phyloP scores from a whole-genome alignment of 129 eudicot species.

The carrot (Daucus carota) region DH1_v3.0 NC_030385.2:36739001-36739500 shows the following conservation, averaged over 20 bases:
- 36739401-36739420: background rate
- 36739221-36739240: constrained; percentile 14
- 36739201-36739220: constrained; percentile 1
- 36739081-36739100: constrained; percentile 1
- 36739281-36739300: constrained; percentile 18
- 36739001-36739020: background rate
- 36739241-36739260: constrained; percentile 39
- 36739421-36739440: background rate
- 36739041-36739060: background rate
- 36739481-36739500: background rate
- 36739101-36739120: too few species aligned
- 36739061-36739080: background rate
- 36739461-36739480: background rate
- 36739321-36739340: constrained; percentile 31
- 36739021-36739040: background rate
- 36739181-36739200: background rate
- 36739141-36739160: too few species aligned
- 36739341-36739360: constrained; percentile 97
- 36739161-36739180: background rate
- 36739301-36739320: constrained; percentile 13
- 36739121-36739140: too few species aligned
- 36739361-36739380: constrained; percentile 95
- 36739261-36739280: constrained; percentile 25
- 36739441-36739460: background rate
- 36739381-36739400: background rate